phyloP scores from a whole-genome alignment of 768 basidiomycete species.

The Mycena maculata region DNA sequence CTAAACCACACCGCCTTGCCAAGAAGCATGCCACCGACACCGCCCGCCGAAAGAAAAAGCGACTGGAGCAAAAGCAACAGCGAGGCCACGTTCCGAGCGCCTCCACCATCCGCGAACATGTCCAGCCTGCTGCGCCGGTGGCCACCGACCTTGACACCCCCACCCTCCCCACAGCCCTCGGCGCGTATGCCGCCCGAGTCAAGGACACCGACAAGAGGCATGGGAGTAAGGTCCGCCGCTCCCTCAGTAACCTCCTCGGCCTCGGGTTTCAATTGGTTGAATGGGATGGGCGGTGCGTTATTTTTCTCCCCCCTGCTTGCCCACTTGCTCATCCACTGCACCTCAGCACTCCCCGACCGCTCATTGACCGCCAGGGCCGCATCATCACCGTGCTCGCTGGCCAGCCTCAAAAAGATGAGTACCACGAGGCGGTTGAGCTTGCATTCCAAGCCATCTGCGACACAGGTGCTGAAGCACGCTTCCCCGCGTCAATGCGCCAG shows the following conservation, averaged over 20 bases:
- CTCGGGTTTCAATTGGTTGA: neutral
- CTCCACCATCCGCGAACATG: neutral
- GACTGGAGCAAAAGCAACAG: too few species aligned
- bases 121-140: neutral
- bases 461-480: neutral
- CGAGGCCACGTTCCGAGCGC: neutral
- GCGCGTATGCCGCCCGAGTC: too few species aligned
- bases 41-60: neutral
- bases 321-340: neutral
- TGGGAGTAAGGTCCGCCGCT: too few species aligned
- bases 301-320: neutral
- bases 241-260: too few species aligned
- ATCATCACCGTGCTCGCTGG: too few species aligned
- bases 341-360: constrained; percentile 7
- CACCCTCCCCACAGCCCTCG: neutral
- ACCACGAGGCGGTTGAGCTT: too few species aligned
- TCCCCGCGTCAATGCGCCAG: neutral
- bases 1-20: neutral
- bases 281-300: constrained; percentile 6
- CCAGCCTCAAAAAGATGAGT: too few species aligned
- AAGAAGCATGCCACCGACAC: neutral
- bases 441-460: too few species aligned
- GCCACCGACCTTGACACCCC: neutral
- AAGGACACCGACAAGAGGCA: too few species aligned
- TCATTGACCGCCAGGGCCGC: constrained; percentile 11